Percentiles rank a stretch among this genome's conserved stretches.
Conservation (phyloP, 805 yeast species). For the Candida suzukii region DNA sequence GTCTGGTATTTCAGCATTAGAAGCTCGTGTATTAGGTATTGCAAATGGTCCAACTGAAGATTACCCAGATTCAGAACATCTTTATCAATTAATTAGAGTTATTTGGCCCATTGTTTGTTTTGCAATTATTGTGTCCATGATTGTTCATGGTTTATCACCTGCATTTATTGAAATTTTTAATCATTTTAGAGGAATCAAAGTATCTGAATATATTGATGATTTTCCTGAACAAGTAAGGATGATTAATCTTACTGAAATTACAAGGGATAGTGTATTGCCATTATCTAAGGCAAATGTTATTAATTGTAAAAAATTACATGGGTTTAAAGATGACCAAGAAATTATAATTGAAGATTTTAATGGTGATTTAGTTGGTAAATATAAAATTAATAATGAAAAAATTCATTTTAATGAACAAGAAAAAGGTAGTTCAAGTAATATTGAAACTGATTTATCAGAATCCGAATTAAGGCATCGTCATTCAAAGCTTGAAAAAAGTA, state of each 20-base stretch:
- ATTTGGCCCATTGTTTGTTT: constrained; percentile 50
- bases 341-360: constrained; percentile 84
- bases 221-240: too few relatives aligned
- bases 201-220: background rate
- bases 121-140: constrained; percentile 44
- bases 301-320: constrained; percentile 35
- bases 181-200: background rate
- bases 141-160: constrained; percentile 56
- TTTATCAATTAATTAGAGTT: constrained; percentile 24
- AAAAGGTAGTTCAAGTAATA: too few relatives aligned
- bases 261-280: too few relatives aligned
- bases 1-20: constrained; percentile 26
- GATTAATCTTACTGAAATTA: too few relatives aligned
- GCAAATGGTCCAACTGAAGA: constrained; percentile 26
- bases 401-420: too few relatives aligned
- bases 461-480: too few relatives aligned
- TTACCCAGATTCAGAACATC: constrained; percentile 20
- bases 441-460: too few relatives aligned
- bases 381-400: constrained; percentile 49
- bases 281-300: background rate
- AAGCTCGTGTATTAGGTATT: constrained; percentile 28
- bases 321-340: constrained; percentile 72
- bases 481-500: too few relatives aligned
- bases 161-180: constrained; percentile 29
- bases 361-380: constrained; percentile 85